Percentiles rank a stretch among this genome's conserved stretches.
Conservation (phyloP, 257 asterid genomes). For the Solanum infundibuliforme region DNA sequence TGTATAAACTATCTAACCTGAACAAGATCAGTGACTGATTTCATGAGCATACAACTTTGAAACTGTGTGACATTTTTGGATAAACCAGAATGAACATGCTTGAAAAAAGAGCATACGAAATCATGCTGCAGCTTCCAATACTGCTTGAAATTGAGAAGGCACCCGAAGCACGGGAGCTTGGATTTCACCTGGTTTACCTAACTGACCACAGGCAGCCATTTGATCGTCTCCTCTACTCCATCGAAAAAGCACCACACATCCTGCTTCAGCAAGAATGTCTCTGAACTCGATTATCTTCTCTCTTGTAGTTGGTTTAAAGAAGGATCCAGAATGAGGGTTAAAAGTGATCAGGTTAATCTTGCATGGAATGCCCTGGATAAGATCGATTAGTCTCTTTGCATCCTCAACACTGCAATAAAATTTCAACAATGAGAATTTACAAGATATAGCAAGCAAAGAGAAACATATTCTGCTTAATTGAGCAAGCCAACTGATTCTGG, state of each 20-base stretch:
- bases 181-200: constrained; percentile 77
- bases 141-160: constrained; percentile 58
- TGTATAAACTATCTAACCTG: neutral
- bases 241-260: constrained; percentile 59
- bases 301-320: constrained; percentile 56
- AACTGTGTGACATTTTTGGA: neutral
- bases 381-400: constrained; percentile 65
- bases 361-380: constrained; percentile 86
- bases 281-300: constrained; percentile 86
- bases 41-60: neutral
- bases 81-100: neutral
- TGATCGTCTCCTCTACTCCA: constrained; percentile 87
- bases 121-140: constrained; percentile 17
- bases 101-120: neutral
- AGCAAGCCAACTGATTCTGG: neutral
- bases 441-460: neutral
- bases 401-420: constrained; percentile 49
- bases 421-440: neutral
- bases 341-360: constrained; percentile 92
- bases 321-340: constrained; percentile 82
- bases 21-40: neutral
- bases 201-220: constrained; percentile 99
- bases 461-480: neutral
- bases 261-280: constrained; percentile 64
- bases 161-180: constrained; percentile 82